Evolutionary conservation across 2,329 filamentous ascomycete genomes (phyloP), one percentile per base, ranked within the genome.

Genomic region (Xylariaceae sp.): DNA sequence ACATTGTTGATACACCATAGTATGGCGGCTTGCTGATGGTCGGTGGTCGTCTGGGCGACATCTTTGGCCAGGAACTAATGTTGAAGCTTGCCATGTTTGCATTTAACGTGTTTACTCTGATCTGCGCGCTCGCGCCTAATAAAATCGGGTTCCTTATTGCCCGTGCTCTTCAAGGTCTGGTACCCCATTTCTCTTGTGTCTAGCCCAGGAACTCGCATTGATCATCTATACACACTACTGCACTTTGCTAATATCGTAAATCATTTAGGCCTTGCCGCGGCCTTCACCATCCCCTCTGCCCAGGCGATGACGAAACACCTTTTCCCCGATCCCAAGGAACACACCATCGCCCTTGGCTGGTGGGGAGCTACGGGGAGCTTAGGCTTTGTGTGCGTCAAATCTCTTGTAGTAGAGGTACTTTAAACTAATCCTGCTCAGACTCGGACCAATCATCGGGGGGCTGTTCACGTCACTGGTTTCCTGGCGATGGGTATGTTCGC

Each of bases 11-110:
- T 44, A 8, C 16, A 14, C 9, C 9, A 29, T 44, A 47, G 44
- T 47, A 34, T 29, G 44, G 44, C 44, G 44, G 44, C 21, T 47
- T 47, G 9, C 14, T 47, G 19, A 47, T 47, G 44, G 44, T 36
- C 44, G 44, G 44, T 26, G 44, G 44, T 21, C 44, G 44, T 21
- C 44, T 47, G 6, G 44, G 44, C 12, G 44, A 47, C 12, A 47
- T 47, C 12, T 47, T 47, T 12, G 31, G 44, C 44, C 44, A 47
- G 12, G 29, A 36, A 17, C 29, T 34, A 2, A 36, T 47, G 29
- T n/a, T 47, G 12, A 47, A 34, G 31, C 9, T 47, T 26, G 23
- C 29, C 7, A 47, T 47, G 44, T 47, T 36, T 6, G 29, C 31
- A 11, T 47, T 47, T 9, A 47, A 47, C 12, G 17, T 47, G 6